A percentile compares a stretch with the other conserved stretches of the same genome.
phyloP scores from a whole-genome alignment of 2,329 filamentous ascomycete genomes.

The Akanthomyces dipterigenus region DNA sequence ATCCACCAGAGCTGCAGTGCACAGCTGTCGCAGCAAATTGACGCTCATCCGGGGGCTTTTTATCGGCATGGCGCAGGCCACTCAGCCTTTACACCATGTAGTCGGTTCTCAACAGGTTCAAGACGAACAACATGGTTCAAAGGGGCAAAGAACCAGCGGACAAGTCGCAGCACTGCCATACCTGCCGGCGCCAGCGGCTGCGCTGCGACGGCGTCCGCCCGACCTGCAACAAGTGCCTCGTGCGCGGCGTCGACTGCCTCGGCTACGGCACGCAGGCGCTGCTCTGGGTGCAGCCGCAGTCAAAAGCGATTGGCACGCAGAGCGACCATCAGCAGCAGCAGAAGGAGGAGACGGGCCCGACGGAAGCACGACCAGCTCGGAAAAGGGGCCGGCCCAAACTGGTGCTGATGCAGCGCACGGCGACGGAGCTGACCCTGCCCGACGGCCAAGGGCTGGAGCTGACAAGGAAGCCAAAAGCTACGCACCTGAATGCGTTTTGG shows the following conservation, averaged over 20 bases:
- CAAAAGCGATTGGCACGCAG: neutral
- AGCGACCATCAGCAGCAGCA: neutral
- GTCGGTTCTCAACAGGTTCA: no score
- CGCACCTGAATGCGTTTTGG: neutral
- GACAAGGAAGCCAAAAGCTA: neutral
- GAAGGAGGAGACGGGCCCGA: neutral
- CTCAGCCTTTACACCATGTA: neutral
- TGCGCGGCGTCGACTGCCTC: slow-evolving; percentile 15
- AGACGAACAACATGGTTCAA: neutral
- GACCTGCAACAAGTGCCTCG: slow-evolving; percentile 13
- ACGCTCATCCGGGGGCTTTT: neutral
- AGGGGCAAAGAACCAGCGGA: neutral
- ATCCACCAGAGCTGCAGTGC: neutral
- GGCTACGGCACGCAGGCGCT: slow-evolving; percentile 14
- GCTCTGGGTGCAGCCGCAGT: slow-evolving; percentile 13
- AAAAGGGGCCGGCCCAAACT: slow-evolving; percentile 14
- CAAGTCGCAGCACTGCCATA: slow-evolving; percentile 12
- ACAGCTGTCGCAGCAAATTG: neutral
- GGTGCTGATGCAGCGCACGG: slow-evolving; percentile 12
- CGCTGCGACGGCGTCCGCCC: slow-evolving; percentile 14
- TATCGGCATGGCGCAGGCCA: neutral
- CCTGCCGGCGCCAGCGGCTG: slow-evolving; percentile 14
- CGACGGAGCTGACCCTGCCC: neutral
- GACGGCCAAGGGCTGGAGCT: neutral
- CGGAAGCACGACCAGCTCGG: neutral